These are phyloP conservation scores for Mycotypha africana DNA, from an alignment of 371 early-diverging fungal species.

Conservation along the genomic window DNA sequence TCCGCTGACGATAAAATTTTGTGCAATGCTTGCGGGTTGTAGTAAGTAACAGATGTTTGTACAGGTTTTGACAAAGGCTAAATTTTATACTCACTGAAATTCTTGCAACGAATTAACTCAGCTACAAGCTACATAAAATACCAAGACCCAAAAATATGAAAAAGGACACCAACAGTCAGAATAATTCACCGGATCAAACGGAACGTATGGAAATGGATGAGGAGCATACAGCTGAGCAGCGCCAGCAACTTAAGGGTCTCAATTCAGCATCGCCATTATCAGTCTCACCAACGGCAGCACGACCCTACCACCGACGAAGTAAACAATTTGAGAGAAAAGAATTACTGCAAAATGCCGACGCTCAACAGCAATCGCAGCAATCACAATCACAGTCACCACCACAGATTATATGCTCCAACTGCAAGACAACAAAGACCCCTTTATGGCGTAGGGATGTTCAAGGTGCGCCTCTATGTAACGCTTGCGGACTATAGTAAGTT, in stretches of 20 bases:
- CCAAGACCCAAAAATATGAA: slow-evolving; percentile 55
- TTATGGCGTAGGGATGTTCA: slow-evolving; percentile 91
- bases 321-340: too few relatives aligned
- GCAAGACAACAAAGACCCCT: slow-evolving; percentile 85
- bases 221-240: too few relatives aligned
- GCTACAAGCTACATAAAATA: slow-evolving; percentile 68
- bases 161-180: not conserved
- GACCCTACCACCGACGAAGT: too few relatives aligned
- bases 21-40: slow-evolving; percentile 97
- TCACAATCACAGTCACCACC: too few relatives aligned
- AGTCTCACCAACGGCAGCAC: too few relatives aligned
- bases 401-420: slow-evolving; percentile 73
- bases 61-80: too few relatives aligned
- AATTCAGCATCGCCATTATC: too few relatives aligned
- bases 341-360: too few relatives aligned
- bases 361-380: too few relatives aligned
- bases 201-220: not conserved
- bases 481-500: slow-evolving; percentile 91
- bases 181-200: not conserved
- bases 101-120: slow-evolving; percentile 1
- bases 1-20: slow-evolving; percentile 76
- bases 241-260: too few relatives aligned
- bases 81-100: too few relatives aligned
- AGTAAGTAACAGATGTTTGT: slow-evolving; percentile 55
- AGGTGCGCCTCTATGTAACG: slow-evolving; percentile 88